These are phyloP conservation scores for Pichia sp. DNA, from an alignment of 1,139 yeast genomes.

Conservation along the genomic window DNA sequence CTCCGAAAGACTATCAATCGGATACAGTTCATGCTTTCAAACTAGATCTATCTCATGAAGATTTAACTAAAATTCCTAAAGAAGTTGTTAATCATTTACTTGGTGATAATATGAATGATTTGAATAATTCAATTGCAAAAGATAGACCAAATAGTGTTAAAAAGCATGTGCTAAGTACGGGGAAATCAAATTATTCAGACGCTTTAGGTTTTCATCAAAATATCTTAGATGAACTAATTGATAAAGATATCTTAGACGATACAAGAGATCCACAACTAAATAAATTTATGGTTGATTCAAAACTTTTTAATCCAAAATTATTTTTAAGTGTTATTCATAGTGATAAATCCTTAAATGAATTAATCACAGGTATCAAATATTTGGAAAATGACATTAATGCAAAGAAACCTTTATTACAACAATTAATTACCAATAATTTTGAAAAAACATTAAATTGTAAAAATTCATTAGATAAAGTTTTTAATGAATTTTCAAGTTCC, in stretches of 20 bases:
- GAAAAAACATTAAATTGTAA: slow-evolving; percentile 73
- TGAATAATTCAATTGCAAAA: slow-evolving; percentile 14
- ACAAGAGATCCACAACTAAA: slow-evolving; percentile 37
- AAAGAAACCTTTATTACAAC: slow-evolving; percentile 61
- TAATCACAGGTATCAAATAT: slow-evolving; percentile 48
- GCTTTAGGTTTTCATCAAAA: slow-evolving; percentile 50
- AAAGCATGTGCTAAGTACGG: slow-evolving; percentile 14
- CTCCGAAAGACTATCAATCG: slow-evolving; percentile 35
- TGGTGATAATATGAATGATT: slow-evolving; percentile 24
- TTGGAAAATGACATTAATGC: slow-evolving; percentile 58
- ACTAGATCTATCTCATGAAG: slow-evolving; percentile 25
- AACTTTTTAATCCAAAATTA: slow-evolving; percentile 62
- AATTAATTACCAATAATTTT: slow-evolving; percentile 67
- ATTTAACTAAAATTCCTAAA: slow-evolving; percentile 27
- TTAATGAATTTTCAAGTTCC: slow-evolving; percentile 40
- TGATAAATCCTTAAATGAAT: slow-evolving; percentile 60
- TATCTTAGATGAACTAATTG: slow-evolving; percentile 39
- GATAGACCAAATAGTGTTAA: slow-evolving; percentile 11
- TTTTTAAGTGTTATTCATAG: slow-evolving; percentile 68
- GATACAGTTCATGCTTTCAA: slow-evolving; percentile 26
- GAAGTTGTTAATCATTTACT: slow-evolving; percentile 34
- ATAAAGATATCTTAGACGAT: slow-evolving; percentile 35
- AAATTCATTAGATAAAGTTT: slow-evolving; percentile 54
- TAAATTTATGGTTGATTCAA: slow-evolving; percentile 63
- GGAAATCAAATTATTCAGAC: slow-evolving; percentile 31